Base-by-base conservation (phyloP, 1,284 basidiomycete genomes). In the Thecaphora thlaspeos region DNA sequence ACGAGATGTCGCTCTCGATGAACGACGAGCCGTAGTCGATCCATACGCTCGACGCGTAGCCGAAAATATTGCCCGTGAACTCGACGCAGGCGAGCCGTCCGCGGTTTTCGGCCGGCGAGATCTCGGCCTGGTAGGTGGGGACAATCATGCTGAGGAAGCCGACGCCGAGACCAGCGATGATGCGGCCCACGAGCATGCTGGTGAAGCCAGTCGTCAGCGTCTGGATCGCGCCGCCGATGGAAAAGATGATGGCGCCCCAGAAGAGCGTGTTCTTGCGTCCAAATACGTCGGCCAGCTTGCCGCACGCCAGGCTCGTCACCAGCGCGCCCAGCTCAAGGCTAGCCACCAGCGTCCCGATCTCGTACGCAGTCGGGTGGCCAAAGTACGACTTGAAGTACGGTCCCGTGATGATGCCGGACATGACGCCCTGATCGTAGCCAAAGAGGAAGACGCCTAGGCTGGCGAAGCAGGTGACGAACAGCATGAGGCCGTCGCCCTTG, bases 71-170 rank as follows among this genome's bases (percentile, higher is more conserved):
- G 52, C 72, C 88, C 0, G 94, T 96, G 77, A 97, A 98, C 76
- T 97, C 94, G 83, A 97, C 92, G 72, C 91, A 95, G 4, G 92
- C 94, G 14, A 77, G 60, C 44, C 71, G 71, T 37, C 75, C 75
- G 26, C 75, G 56, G 81, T 95, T 90, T 74, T 91, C 85, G 2
- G 94, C 90, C 15, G 93, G 92, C 2, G 91, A 94, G 46, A 97
- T 91, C 81, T 97, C 94, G 68, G 88, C 90, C 80, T 96, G 94
- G 78, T 96, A 98, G 57, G 96, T 95, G 7, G 94, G 94, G 21
- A 97, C 94, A 61, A 96, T 91, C 55, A 93, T 96, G 44, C 57
- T 61, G 45, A 97, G 82, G 63, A 96, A 82, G 14, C 93, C 94
- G 14, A 98, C 94, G 15, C 94, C 94, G 69, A 90, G 91, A 2